Percentiles rank a stretch among this genome's conserved stretches.
phyloP scores from a whole-genome alignment of 257 asterid genomes.

The Salvia splendens region DNA sequence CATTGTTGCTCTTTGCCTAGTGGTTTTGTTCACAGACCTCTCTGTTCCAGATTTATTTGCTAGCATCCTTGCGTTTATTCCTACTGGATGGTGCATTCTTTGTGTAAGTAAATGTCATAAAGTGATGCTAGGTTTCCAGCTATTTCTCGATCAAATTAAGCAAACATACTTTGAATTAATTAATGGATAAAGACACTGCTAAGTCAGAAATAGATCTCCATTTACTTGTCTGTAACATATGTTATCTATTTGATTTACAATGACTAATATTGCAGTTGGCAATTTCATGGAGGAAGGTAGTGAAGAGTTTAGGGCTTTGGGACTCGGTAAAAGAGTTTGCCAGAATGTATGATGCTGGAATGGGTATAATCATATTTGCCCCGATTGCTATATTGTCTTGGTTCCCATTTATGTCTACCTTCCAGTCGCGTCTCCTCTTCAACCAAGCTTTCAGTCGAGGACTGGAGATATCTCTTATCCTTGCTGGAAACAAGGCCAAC shows the following conservation, averaged over 20 bases:
- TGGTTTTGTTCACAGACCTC: conserved; percentile 62
- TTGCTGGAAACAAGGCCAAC: conserved; percentile 98
- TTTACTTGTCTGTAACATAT: background rate
- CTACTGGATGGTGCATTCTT: conserved; percentile 92
- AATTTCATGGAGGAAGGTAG: conserved; percentile 75
- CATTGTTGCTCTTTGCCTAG: conserved; percentile 74
- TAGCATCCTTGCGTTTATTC: conserved; percentile 90
- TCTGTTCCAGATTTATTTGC: conserved; percentile 85
- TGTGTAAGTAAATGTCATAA: conserved; percentile 57
- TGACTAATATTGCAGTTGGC: conserved; percentile 57
- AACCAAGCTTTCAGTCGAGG: conserved; percentile 99
- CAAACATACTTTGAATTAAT: background rate
- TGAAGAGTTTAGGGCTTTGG: conserved; percentile 90
- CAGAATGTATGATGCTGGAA: conserved; percentile 95
- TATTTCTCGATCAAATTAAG: background rate
- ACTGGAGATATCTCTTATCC: conserved; percentile 92
- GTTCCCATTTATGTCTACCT: conserved; percentile 97
- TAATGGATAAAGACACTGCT: background rate
- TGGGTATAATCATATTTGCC: conserved; percentile 88
- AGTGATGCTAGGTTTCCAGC: conserved; percentile 20
- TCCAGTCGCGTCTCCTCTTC: conserved; percentile 96
- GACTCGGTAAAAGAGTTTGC: conserved; percentile 96
- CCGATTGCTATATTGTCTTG: conserved; percentile 91
- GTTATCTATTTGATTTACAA: background rate
- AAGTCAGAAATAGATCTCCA: background rate